Evolutionary conservation across 345 rosid species (phyloP).

Genomic region (Eutrema yunnanense): DNA sequence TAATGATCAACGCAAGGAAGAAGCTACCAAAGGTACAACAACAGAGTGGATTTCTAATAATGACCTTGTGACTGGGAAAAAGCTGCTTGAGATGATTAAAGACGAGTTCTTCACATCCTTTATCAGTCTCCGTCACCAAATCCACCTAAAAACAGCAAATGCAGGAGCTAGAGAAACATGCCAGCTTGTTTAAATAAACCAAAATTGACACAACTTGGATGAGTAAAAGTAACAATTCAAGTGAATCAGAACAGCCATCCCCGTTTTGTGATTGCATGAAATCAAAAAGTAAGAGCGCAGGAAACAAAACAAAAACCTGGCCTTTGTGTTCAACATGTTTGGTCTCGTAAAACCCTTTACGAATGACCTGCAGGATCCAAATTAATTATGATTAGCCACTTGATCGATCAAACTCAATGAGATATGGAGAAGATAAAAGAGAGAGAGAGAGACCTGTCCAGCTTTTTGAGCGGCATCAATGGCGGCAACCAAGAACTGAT

Average conservation of each 20-base stretch:
- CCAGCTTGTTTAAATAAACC: not conserved
- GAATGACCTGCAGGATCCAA: slow-evolving; percentile 47
- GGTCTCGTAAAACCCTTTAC: slow-evolving; percentile 70
- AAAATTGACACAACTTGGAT: not conserved
- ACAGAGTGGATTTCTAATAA: not conserved
- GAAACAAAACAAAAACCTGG: slow-evolving; percentile 39
- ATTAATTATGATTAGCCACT: not conserved
- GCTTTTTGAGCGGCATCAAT: slow-evolving; percentile 87
- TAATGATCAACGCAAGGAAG: not conserved
- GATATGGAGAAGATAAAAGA: not conserved
- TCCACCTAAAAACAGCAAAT: slow-evolving; percentile 52
- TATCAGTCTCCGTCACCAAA: slow-evolving; percentile 96
- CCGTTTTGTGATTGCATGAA: not conserved
- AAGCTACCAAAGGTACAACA: not conserved
- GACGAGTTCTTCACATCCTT: slow-evolving; percentile 88
- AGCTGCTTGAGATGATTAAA: slow-evolving; percentile 68
- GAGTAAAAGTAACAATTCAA: not conserved
- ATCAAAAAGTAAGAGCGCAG: not conserved
- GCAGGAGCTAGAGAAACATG: not conserved
- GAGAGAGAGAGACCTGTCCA: slow-evolving; percentile 49
- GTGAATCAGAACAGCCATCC: not conserved
- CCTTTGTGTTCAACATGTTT: slow-evolving; percentile 96
- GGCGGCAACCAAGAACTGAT: slow-evolving; percentile 58
- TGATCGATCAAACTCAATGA: not conserved
- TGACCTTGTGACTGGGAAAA: slow-evolving; percentile 72